phyloP scores from a whole-genome alignment of 208 protist species.

The Crithidia thermophila region DNA sequence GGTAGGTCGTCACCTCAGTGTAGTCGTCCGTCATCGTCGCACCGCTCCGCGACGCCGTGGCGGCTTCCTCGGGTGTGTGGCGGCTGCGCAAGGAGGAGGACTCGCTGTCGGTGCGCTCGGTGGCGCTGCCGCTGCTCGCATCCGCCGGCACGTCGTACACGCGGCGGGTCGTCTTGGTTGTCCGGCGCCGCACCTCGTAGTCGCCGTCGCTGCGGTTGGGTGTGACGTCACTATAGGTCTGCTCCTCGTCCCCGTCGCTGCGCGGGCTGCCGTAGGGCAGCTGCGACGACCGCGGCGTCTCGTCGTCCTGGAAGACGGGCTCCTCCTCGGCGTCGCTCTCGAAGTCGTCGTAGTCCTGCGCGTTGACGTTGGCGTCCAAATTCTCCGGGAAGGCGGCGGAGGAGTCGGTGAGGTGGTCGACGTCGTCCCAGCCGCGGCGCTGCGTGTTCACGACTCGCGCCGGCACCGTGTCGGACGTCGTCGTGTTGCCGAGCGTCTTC shows the following conservation, averaged over 20 bases:
- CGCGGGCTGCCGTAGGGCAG: slow-evolving; percentile 29
- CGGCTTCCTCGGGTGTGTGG: slow-evolving; percentile 5
- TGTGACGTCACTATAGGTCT: slow-evolving; percentile 16
- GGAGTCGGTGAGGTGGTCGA: slow-evolving; percentile 42
- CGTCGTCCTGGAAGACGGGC: slow-evolving; percentile 31
- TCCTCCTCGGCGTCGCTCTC: slow-evolving; percentile 63
- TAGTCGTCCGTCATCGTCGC: slow-evolving; percentile 33
- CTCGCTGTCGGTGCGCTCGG: slow-evolving; percentile 3
- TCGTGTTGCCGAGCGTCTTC: slow-evolving; percentile 12
- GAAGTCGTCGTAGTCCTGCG: slow-evolving; percentile 65
- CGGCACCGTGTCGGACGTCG: slow-evolving; percentile 24
- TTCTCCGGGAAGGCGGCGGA: slow-evolving; percentile 38
- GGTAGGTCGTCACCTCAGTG: slow-evolving; percentile 50
- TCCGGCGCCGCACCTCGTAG: slow-evolving; percentile 14
- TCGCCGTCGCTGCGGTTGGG: slow-evolving; percentile 3
- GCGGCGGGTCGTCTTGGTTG: slow-evolving; percentile 16
- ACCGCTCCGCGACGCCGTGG: slow-evolving; percentile 8
- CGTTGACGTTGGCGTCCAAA: slow-evolving; percentile 17
- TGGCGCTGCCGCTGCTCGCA: slow-evolving; percentile 4
- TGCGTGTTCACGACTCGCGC: slow-evolving; percentile 29
- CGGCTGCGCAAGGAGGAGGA: background rate
- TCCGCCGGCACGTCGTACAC: slow-evolving; percentile 10
- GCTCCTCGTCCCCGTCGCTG: slow-evolving; percentile 32
- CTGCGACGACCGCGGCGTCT: slow-evolving; percentile 12
- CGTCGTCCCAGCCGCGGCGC: slow-evolving; percentile 52